A percentile compares a stretch with the other conserved stretches of the same genome.
These are phyloP conservation scores for Dendrobium catenatum DNA, from an alignment of 106 monocot species.

Conservation along the genomic window DNA sequence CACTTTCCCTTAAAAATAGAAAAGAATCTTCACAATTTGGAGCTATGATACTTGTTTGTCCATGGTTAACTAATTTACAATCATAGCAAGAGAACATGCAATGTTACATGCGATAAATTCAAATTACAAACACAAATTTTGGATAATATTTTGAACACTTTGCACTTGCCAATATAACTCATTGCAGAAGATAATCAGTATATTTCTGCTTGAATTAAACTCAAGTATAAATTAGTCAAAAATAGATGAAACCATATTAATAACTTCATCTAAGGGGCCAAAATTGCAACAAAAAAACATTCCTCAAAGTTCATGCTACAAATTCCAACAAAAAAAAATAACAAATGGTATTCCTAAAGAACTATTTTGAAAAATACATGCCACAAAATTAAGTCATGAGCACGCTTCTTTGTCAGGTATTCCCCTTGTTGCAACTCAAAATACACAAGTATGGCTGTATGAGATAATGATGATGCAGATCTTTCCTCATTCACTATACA, in stretches of 20 bases:
- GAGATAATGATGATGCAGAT: neutral
- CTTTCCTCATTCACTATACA: neutral
- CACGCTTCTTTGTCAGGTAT: no score
- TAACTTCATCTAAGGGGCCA: neutral
- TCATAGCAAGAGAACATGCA: neutral
- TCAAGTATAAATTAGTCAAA: neutral
- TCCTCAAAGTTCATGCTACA: neutral
- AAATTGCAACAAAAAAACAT: neutral
- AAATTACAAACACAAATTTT: neutral
- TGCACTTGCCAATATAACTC: no score
- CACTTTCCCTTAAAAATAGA: neutral
- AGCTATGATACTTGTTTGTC: neutral
- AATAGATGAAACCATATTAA: neutral
- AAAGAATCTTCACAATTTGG: neutral
- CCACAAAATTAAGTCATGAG: neutral
- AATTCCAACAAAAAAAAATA: neutral
- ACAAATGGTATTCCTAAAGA: neutral
- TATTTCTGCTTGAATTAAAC: neutral
- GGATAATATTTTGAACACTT: neutral
- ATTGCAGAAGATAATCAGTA: neutral
- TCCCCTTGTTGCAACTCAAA: no score
- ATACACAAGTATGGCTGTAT: no score
- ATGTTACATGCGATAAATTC: neutral
- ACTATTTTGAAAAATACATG: neutral
- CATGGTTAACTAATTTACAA: neutral